Conservation (phyloP, 2,329 filamentous ascomycete species). For the Cladosporium sp. region DNA sequence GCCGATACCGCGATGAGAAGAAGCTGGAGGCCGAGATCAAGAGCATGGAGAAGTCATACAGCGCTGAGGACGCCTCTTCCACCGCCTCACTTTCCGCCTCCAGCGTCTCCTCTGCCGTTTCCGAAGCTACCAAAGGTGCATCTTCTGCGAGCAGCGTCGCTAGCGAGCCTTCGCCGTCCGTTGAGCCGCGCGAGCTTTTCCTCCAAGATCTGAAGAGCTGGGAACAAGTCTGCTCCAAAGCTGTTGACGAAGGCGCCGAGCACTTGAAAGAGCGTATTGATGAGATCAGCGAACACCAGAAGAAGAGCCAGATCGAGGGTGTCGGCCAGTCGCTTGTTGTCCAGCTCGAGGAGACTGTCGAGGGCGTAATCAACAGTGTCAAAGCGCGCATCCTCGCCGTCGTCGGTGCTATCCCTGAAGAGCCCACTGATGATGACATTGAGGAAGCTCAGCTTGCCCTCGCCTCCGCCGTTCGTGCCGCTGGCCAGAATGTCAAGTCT, state of each 20-base stretch:
- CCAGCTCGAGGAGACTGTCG: conserved; percentile 64
- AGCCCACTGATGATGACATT: conserved; percentile 50
- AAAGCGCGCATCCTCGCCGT: conserved; percentile 61
- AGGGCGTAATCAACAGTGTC: conserved; percentile 60
- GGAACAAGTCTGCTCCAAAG: conserved; percentile 83
- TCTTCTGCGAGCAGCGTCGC: conserved; percentile 37
- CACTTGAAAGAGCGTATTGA: conserved; percentile 59
- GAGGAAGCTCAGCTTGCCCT: conserved; percentile 52
- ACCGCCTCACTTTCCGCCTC: conserved; percentile 23
- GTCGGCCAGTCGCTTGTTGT: conserved; percentile 64
- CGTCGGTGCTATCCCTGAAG: conserved; percentile 53
- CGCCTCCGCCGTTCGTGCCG: conserved; percentile 55
- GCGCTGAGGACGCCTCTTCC: conserved; percentile 24
- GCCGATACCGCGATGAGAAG: conserved; percentile 65
- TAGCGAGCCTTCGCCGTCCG: conserved; percentile 39
- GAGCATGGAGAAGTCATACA: conserved; percentile 43
- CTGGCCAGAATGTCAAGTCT: conserved; percentile 70
- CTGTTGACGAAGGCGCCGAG: conserved; percentile 77
- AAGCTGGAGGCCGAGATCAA: conserved; percentile 58
- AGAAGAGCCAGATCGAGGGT: conserved; percentile 60
- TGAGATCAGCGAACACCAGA: conserved; percentile 70
- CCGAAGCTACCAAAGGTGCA: conserved; percentile 23
- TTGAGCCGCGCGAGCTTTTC: conserved; percentile 55
- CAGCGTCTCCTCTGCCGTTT: conserved; percentile 24
- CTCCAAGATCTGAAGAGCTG: conserved; percentile 75